Percentiles rank a stretch among this genome's conserved stretches.
Conservation (phyloP, 2,329 filamentous ascomycete species). For the Colletotrichum ledebouriae region DNA sequence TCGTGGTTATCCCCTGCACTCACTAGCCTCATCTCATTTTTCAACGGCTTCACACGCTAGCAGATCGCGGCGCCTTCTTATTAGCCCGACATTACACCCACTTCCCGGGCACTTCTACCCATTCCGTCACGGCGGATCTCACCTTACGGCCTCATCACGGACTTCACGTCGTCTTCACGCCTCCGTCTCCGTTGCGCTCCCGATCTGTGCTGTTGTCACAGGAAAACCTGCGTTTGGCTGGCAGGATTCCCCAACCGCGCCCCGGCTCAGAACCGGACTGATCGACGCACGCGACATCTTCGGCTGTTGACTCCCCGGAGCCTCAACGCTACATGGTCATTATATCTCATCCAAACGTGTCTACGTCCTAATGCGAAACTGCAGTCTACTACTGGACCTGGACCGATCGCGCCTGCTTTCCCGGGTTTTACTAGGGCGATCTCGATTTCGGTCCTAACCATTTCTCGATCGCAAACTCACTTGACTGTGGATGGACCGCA, state of each 20-base stretch:
- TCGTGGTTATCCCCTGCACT: conserved; percentile 23
- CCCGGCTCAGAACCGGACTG: conserved; percentile 11
- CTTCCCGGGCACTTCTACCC: conserved; percentile 1
- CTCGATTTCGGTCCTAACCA: conserved; percentile 1
- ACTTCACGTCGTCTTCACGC: not conserved
- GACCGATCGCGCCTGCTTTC: conserved; percentile 11
- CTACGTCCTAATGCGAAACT: conserved; percentile 33
- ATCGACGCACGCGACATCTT: conserved; percentile 26
- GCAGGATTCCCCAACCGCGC: conserved; percentile 16
- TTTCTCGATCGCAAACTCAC: not conserved
- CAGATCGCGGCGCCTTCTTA: not conserved
- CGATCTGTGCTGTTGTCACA: not conserved
- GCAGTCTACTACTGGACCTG: not conserved
- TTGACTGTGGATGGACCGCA: conserved; percentile 23
- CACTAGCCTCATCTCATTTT: not conserved
- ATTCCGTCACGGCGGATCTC: conserved; percentile 7
- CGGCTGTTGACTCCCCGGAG: conserved; percentile 13
- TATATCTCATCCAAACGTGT: conserved; percentile 3
- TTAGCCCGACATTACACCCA: conserved; percentile 22
- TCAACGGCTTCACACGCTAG: not conserved
- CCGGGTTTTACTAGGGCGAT: conserved; percentile 5
- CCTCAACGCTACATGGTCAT: conserved; percentile 1
- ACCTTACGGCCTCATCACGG: conserved; percentile 1
- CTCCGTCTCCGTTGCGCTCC: not conserved
- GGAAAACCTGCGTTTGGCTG: conserved; percentile 7